Evolutionary conservation across 768 basidiomycete genomes (phyloP).

Genomic region (Cantharellus anzutake): DNA sequence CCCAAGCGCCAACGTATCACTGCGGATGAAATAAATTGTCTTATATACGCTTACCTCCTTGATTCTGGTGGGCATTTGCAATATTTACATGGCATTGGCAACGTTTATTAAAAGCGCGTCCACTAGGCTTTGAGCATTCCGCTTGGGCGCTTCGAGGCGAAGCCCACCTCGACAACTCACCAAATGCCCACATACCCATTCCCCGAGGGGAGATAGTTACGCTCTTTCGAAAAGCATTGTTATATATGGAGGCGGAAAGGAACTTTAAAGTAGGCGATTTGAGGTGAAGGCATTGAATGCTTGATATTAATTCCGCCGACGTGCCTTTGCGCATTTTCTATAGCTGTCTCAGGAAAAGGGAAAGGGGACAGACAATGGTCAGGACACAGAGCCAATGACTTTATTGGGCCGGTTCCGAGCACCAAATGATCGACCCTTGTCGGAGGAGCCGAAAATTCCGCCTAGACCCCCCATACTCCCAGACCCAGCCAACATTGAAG

Average conservation of each 20-base stretch:
- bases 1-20: not conserved
- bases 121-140: conserved; percentile 59
- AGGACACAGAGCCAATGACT: not conserved
- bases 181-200: conserved; percentile 50
- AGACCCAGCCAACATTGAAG: no score
- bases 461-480: not conserved
- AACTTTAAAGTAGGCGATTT: no score
- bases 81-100: not conserved
- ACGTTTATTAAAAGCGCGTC: not conserved
- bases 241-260: conserved; percentile 60
- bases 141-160: conserved; percentile 69
- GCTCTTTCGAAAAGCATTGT: conserved; percentile 57
- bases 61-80: conserved; percentile 41
- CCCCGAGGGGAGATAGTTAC: conserved; percentile 69
- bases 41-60: conserved; percentile 67
- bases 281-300: no score
- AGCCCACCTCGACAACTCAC: conserved; percentile 47
- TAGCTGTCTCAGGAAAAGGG: not conserved
- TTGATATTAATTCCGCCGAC: no score
- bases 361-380: not conserved
- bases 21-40: conserved; percentile 44
- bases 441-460: not conserved
- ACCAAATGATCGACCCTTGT: not conserved
- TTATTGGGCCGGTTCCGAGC: not conserved
- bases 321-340: no score